These are phyloP conservation scores for Vaccinium myrtillus DNA, from an alignment of 148 eudicot genomes.

Conservation along the genomic window DNA sequence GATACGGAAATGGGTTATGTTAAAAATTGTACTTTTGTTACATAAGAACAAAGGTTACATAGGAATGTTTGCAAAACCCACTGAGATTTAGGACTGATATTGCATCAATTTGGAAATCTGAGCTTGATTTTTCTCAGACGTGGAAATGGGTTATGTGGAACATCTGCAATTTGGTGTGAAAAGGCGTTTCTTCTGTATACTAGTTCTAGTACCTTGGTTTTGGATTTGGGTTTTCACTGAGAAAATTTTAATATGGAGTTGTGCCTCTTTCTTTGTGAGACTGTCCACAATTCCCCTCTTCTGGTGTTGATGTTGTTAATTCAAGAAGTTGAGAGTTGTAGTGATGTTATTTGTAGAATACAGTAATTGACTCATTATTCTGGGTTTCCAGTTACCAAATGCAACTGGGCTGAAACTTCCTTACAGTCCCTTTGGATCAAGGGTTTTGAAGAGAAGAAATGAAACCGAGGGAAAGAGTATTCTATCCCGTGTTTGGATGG, in stretches of 20 bases:
- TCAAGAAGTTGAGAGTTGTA: neutral
- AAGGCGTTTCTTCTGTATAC: neutral
- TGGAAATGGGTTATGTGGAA: conserved; percentile 10
- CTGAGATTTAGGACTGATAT: conserved; percentile 5
- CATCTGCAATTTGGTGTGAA: conserved; percentile 3
- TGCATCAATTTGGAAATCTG: conserved; percentile 4
- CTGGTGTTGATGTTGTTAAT: neutral
- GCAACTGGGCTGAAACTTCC: conserved; percentile 73
- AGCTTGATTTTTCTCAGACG: conserved; percentile 20
- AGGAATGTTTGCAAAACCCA: neutral
- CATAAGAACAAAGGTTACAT: neutral
- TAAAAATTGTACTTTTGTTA: neutral
- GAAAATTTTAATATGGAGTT: neutral
- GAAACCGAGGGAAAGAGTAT: no score
- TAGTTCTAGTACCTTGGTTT: neutral
- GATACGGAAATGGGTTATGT: neutral
- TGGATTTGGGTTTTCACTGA: neutral
- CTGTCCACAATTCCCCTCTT: neutral
- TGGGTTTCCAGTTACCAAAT: conserved; percentile 63
- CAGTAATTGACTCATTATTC: conserved; percentile 8
- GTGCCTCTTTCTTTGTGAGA: neutral
- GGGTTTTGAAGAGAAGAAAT: no score
- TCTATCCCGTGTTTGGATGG: no score
- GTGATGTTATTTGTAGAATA: neutral
- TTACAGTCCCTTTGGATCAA: conserved; percentile 3